phyloP scores from a whole-genome alignment of 2,329 filamentous ascomycete genomes.

The Aspergillus oerlinghausenensis region DNA sequence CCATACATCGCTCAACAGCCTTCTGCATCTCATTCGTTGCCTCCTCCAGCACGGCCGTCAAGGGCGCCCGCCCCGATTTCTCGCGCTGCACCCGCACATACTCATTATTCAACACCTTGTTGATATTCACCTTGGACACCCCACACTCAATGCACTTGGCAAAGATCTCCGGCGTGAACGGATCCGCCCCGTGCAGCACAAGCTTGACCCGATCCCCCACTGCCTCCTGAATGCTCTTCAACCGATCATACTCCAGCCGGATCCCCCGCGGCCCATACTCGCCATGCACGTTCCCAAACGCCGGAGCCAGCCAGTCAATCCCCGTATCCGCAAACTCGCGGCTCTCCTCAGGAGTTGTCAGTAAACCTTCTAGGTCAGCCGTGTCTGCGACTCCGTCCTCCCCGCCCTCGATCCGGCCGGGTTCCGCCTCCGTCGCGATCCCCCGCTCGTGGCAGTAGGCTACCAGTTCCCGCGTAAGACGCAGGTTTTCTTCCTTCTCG shows the following conservation, averaged over 20 bases:
- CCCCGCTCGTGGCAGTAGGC: constrained; percentile 60
- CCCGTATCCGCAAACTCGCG: constrained; percentile 66
- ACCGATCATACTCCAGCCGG: constrained; percentile 56
- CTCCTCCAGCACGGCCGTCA: constrained; percentile 53
- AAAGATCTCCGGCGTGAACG: constrained; percentile 53
- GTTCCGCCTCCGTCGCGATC: constrained; percentile 67
- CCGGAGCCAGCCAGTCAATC: constrained; percentile 69
- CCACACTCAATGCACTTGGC: constrained; percentile 52
- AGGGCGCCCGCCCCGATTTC: constrained; percentile 47
- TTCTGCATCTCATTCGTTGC: constrained; percentile 52
- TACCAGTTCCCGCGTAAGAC: constrained; percentile 59
- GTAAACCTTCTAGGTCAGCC: constrained; percentile 55
- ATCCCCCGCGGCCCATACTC: constrained; percentile 64
- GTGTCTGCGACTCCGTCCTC: constrained; percentile 72
- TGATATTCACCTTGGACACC: constrained; percentile 56
- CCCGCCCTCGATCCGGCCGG: constrained; percentile 65
- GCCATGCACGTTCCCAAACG: constrained; percentile 73
- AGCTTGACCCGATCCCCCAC: constrained; percentile 48
- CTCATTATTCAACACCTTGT: constrained; percentile 54
- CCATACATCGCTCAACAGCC: constrained; percentile 54
- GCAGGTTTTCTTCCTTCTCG: constrained; percentile 65
- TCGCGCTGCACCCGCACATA: constrained; percentile 46
- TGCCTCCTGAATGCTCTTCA: constrained; percentile 46
- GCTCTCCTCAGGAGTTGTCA: constrained; percentile 66
- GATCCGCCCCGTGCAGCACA: constrained; percentile 57